phyloP scores from a whole-genome alignment of 257 asterid species.

The Hygrophila difformis region DNA sequence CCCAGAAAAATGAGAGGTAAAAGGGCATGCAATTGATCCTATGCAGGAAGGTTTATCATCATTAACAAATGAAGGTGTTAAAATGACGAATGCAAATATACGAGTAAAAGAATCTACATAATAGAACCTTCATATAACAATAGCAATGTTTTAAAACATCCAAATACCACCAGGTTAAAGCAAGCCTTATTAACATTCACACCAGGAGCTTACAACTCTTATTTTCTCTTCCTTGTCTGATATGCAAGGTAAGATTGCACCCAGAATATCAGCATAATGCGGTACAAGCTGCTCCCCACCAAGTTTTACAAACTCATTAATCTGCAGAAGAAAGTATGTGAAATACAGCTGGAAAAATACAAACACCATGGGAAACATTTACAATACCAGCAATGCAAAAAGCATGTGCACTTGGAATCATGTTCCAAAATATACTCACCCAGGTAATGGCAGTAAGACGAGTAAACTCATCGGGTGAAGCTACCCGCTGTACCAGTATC shows the following conservation, averaged over 20 bases:
- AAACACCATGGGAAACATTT: slow-evolving; percentile 2
- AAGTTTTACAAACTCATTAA: slow-evolving; percentile 95
- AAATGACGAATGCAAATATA: background rate
- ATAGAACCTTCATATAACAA: too few species aligned
- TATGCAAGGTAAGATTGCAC: slow-evolving; percentile 95
- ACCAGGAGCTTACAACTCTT: slow-evolving; percentile 62
- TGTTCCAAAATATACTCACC: slow-evolving; percentile 39
- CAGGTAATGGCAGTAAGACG: slow-evolving; percentile 93
- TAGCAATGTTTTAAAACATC: background rate
- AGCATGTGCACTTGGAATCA: slow-evolving; percentile 12
- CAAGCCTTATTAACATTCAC: slow-evolving; percentile 9
- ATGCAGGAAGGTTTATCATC: background rate
- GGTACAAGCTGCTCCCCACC: slow-evolving; percentile 98
- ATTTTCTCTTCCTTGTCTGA: slow-evolving; percentile 98
- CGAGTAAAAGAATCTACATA: background rate
- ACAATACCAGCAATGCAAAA: slow-evolving; percentile 14
- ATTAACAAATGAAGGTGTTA: background rate
- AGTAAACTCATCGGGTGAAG: slow-evolving; percentile 91
- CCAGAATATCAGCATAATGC: slow-evolving; percentile 92
- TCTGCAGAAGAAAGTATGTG: slow-evolving; percentile 38
- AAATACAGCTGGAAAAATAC: slow-evolving; percentile 18
- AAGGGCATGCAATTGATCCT: slow-evolving; percentile 9
- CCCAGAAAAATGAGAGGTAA: slow-evolving; percentile 3
- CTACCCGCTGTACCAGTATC: slow-evolving; percentile 93
- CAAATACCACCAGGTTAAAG: slow-evolving; percentile 5